Evolutionary conservation across 805 yeast genomes (phyloP).

Genomic region (Candida xiaguanensis): DNA sequence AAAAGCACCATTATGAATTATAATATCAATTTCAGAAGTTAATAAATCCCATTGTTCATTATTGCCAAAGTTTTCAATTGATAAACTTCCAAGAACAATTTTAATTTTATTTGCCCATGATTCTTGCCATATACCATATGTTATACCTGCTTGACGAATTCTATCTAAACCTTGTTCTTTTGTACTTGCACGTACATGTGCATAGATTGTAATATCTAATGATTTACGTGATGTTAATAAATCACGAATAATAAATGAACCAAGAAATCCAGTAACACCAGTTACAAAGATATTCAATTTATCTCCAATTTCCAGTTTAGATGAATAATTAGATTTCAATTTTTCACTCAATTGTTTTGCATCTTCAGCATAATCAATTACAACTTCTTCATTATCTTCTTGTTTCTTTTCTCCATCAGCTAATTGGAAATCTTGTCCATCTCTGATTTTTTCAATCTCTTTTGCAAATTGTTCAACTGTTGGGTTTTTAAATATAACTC

Average conservation of each 20-base stretch:
- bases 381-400: conserved; percentile 23
- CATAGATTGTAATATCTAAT: conserved; percentile 57
- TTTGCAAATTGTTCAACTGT: conserved; percentile 75
- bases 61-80: conserved; percentile 67
- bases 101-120: conserved; percentile 54
- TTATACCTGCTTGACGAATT: conserved; percentile 66
- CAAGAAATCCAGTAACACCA: conserved; percentile 95
- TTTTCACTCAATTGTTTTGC: conserved; percentile 51
- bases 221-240: conserved; percentile 53
- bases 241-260: conserved; percentile 82
- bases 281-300: conserved; percentile 74
- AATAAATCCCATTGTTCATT: conserved; percentile 56
- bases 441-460: conserved; percentile 58
- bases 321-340: conserved; percentile 44
- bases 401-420: conserved; percentile 20
- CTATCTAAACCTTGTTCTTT: conserved; percentile 71
- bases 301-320: conserved; percentile 33
- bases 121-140: conserved; percentile 80
- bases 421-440: conserved; percentile 35
- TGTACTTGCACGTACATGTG: conserved; percentile 86
- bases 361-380: conserved; percentile 63
- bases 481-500: conserved; percentile 85
- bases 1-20: conserved; percentile 94
- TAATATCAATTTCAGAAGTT: conserved; percentile 63
- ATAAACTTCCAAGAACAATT: conserved; percentile 80